phyloP scores from a whole-genome alignment of 768 basidiomycete genomes.

The Pluteus cervinus region DNA sequence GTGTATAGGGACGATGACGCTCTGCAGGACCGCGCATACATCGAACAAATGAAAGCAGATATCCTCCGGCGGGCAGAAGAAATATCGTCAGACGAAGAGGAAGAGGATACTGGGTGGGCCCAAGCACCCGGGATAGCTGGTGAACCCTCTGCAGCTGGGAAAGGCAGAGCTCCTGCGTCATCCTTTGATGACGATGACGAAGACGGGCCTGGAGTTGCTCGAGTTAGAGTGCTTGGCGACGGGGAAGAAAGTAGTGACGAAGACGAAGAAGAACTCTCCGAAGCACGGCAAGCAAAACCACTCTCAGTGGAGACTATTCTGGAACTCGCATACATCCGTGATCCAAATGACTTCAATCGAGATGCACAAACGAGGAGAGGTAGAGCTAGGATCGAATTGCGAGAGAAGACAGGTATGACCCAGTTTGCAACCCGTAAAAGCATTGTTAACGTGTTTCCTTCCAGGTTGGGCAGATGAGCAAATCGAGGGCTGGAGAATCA shows the following conservation, averaged over 20 bases:
- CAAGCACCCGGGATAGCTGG: neutral
- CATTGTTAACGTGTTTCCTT: conserved; percentile 1
- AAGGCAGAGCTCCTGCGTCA: conserved; percentile 15
- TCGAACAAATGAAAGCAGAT: conserved; percentile 77
- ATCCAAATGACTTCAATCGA: conserved; percentile 72
- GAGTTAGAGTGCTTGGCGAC: conserved; percentile 50
- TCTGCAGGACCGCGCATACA: conserved; percentile 50
- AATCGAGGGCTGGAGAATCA: conserved; percentile 88
- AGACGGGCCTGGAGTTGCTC: conserved; percentile 29
- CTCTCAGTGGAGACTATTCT: conserved; percentile 54
- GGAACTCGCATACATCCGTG: conserved; percentile 70
- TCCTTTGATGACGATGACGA: conserved; percentile 47
- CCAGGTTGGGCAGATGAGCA: conserved; percentile 77
- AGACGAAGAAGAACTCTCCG: conserved; percentile 27
- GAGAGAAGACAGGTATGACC: conserved; percentile 54
- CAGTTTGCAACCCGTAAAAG: neutral
- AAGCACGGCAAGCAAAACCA: conserved; percentile 17
- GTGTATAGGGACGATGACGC: conserved; percentile 39
- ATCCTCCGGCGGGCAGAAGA: conserved; percentile 74
- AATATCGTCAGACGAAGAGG: conserved; percentile 51
- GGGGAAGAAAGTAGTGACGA: conserved; percentile 45
- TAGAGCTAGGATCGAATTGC: conserved; percentile 61
- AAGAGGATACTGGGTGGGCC: conserved; percentile 4
- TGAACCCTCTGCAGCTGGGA: conserved; percentile 11
- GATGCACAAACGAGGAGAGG: conserved; percentile 68